These are phyloP conservation scores for Aspergillus uvarum DNA, from an alignment of 2,329 filamentous ascomycete genomes.

Conservation along the genomic window DNA sequence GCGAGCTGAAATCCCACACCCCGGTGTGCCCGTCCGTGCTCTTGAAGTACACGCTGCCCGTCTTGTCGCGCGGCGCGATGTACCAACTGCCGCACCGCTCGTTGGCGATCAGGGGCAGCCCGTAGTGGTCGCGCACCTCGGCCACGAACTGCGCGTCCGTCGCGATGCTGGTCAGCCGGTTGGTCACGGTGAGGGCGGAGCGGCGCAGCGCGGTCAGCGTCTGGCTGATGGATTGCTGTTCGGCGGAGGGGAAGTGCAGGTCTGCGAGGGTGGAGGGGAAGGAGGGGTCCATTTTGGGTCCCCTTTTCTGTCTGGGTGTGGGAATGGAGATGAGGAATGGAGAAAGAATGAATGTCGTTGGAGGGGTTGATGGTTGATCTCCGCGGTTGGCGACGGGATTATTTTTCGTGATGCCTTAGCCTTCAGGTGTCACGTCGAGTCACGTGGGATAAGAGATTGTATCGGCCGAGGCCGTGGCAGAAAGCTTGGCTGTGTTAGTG, in stretches of 20 bases:
- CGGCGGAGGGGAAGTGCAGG: slow-evolving; percentile 55
- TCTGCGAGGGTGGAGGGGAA: slow-evolving; percentile 39
- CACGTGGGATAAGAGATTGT: too few relatives aligned
- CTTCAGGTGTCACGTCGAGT: fast-evolving
- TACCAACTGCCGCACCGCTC: slow-evolving; percentile 98
- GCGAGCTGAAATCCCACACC: slow-evolving; percentile 84
- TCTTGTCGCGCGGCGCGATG: slow-evolving; percentile 64
- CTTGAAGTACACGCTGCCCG: slow-evolving; percentile 88
- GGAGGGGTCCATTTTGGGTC: slow-evolving; percentile 1
- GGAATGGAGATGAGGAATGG: background rate
- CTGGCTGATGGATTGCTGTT: slow-evolving; percentile 64
- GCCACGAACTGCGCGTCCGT: slow-evolving; percentile 74
- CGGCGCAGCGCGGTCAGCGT: slow-evolving; percentile 72
- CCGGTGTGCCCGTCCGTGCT: slow-evolving; percentile 92
- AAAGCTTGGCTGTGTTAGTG: too few relatives aligned
- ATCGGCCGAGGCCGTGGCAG: too few relatives aligned
- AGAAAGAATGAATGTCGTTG: too few relatives aligned
- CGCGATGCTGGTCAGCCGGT: slow-evolving; percentile 77
- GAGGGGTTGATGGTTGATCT: too few relatives aligned
- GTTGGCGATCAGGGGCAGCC: slow-evolving; percentile 79
- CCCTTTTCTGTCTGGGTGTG: background rate
- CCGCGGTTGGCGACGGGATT: too few relatives aligned
- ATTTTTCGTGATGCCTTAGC: too few relatives aligned
- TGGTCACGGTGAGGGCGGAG: slow-evolving; percentile 73
- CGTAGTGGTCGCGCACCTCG: slow-evolving; percentile 50